These are phyloP conservation scores for Echria macrotheca DNA, from an alignment of 495 filamentous ascomycete genomes.

Conservation along the genomic window DNA sequence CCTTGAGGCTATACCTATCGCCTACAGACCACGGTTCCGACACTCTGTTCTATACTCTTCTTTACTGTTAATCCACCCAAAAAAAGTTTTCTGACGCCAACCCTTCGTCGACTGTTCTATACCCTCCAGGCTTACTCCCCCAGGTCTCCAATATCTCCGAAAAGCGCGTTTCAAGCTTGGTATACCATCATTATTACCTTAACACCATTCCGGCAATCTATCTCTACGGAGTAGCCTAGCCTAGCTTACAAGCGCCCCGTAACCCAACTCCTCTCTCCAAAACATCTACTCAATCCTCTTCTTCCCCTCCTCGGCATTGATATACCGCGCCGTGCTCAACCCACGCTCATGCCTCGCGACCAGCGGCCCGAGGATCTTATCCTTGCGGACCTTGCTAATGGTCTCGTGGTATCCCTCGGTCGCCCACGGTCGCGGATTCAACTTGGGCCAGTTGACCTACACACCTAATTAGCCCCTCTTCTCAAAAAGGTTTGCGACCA, in stretches of 20 bases:
- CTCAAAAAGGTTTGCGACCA: no score
- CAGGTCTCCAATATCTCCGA: neutral
- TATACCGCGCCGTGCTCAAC: conserved; percentile 68
- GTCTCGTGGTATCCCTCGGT: conserved; percentile 87
- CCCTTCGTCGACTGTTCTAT: neutral
- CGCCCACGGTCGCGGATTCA: conserved; percentile 79
- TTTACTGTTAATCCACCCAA: no score
- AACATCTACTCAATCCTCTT: conserved; percentile 83
- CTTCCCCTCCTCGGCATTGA: conserved; percentile 89
- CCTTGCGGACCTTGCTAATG: conserved; percentile 65
- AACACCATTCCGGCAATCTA: neutral
- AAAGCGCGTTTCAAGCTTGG: neutral
- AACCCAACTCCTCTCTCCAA: no score
- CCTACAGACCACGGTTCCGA: no score
- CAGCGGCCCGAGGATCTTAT: conserved; percentile 67
- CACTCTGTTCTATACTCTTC: no score
- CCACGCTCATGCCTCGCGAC: conserved; percentile 71
- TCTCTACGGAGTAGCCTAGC: neutral
- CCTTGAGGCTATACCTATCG: no score
- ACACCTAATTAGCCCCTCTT: no score
- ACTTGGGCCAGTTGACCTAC: conserved; percentile 96
- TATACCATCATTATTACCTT: neutral
- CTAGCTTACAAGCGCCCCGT: neutral
- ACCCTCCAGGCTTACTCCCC: neutral
- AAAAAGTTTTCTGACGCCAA: no score